Base-by-base conservation (phyloP, 306 rosid genomes). In the Glycyrrhiza uralensis region DNA sequence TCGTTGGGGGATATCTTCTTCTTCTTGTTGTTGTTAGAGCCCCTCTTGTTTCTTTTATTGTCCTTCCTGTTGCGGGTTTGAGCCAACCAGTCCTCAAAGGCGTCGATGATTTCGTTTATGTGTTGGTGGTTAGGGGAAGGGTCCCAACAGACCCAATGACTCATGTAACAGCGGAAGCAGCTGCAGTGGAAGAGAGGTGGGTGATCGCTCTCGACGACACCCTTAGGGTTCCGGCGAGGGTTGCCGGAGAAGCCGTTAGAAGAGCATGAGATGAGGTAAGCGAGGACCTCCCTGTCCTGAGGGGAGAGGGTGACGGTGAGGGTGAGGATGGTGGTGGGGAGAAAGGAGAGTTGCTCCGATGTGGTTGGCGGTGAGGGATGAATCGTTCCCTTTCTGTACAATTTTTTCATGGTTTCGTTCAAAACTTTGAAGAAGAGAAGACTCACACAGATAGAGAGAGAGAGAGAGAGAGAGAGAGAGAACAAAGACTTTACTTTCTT, bases 341-440 rank as follows among this genome's bases (percentile, higher is more conserved):
- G 87, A 81, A 91, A 91, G 17, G 98, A 68, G 7, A 94, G 85
- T 41, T 86, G 88, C 74, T 94, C 89, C 12, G 94, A 81, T 3
- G 81, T 83, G 13, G 78, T n/a, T 7, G 98, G 96, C 42, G 97
- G 90, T n/a, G 98, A 89, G 6, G 97, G 98, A 58, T 93, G 98
- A 1, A 91, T 92, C 55, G 91, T 73, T n/a, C 92, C 90, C 47
- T 74, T 89, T 11, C 98, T 82, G 79, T 83, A 86, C 3, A 91
- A 87, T 79, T 94, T 94, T 89, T 89, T 91, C 97, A 93, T 93
- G 46, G 60, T 35, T 74, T 0, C 28, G 2, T 68, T 65, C 13
- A 17, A n/a, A n/a, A n/a, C n/a, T n/a, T n/a, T 1, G 23, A 60
- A 41, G 59, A 58, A 28, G 38, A 24, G 28, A 3, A 13, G n/a